A percentile compares a stretch with the other conserved stretches of the same genome.
Evolutionary conservation across 176 grass and related monocot genomes (phyloP).

Genomic region (Oryza rufipogon): DNA sequence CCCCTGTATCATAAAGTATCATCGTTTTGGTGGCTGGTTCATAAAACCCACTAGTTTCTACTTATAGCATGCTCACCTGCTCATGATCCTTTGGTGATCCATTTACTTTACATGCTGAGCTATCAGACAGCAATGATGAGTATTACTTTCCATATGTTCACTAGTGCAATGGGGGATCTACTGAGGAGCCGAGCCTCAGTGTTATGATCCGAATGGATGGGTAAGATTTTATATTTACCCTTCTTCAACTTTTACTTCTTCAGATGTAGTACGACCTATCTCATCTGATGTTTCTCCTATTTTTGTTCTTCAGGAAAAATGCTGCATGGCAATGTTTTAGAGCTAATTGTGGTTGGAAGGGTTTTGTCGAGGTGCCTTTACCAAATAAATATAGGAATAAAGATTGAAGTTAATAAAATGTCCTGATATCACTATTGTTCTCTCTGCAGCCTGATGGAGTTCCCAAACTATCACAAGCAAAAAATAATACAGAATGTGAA

Average conservation of each 20-base stretch:
- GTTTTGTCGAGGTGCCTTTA: slow-evolving; percentile 49
- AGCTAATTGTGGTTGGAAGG: slow-evolving; percentile 80
- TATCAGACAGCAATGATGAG: slow-evolving; percentile 22
- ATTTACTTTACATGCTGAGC: slow-evolving; percentile 12
- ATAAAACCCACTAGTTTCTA: not conserved
- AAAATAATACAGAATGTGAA: slow-evolving; percentile 31
- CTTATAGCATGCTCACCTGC: not conserved
- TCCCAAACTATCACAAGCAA: slow-evolving; percentile 31
- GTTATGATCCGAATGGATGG: slow-evolving; percentile 47
- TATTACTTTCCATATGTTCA: slow-evolving; percentile 43
- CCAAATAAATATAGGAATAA: slow-evolving; percentile 18
- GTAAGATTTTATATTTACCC: slow-evolving; percentile 50
- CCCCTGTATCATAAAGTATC: not conserved
- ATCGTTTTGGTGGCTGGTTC: not conserved
- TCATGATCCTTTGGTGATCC: slow-evolving; percentile 8
- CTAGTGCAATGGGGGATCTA: slow-evolving; percentile 67
- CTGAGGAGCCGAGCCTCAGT: slow-evolving; percentile 52
- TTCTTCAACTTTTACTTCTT: slow-evolving; percentile 26
- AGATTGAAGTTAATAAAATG: slow-evolving; percentile 4
- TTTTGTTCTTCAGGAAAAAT: slow-evolving; percentile 46
- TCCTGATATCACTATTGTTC: slow-evolving; percentile 22
- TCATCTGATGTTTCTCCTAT: slow-evolving; percentile 29
- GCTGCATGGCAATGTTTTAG: slow-evolving; percentile 83
- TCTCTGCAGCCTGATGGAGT: slow-evolving; percentile 47
- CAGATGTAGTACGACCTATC: not conserved